Evolutionary conservation across 371 early-diverging fungal species (phyloP), one percentile per base, ranked within the genome.

Genomic region (Apophysomyces variabilis): DNA sequence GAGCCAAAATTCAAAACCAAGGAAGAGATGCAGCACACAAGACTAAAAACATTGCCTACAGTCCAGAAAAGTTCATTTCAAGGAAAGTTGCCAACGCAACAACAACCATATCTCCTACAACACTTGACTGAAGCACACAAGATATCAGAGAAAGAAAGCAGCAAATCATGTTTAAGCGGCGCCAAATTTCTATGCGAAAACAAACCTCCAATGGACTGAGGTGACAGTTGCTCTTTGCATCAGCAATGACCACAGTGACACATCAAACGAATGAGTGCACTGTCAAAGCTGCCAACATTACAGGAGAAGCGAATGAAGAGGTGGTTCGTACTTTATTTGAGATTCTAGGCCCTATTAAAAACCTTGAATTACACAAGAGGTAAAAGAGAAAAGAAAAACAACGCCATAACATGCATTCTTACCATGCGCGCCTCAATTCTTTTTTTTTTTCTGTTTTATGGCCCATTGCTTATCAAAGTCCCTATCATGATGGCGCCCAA

Each of bases 231-330:
- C 43, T 43, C 43, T 45, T 13, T 13, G 12, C 13, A 13, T 45
- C 16, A 13, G 54, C 54, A 21, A 50, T 50, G 54, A 50, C 54
- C 21, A 50, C 54, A 50, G 54, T 50, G 21, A 21, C 54, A 50
- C 21, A 50, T 21, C 54, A 50, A 50, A 50, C 21, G 16, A 50
- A 50, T 50, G 54, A 50, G 21, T 26, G 54, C 6, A 21, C 9
- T 38, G 37, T 26, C 6, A 75, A 84, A 80, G 88, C 80, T 8
- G 76, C 85, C 43, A 85, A 84, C 62, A 72, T 88, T 59, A 85
- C 87, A 54, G 59, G 82, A 7, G 66, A 79, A 46, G 85, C 82
- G 60, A 78, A 73, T 21, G 86, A 84, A 65, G 75, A 70, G 18
- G 77, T 80, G 57, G 70, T 88, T 56, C 72, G 76, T 41, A 71